These are phyloP conservation scores for Protomyces lactucae-debilis DNA, from an alignment of 1,139 yeast genomes.

Conservation along the genomic window DNA sequence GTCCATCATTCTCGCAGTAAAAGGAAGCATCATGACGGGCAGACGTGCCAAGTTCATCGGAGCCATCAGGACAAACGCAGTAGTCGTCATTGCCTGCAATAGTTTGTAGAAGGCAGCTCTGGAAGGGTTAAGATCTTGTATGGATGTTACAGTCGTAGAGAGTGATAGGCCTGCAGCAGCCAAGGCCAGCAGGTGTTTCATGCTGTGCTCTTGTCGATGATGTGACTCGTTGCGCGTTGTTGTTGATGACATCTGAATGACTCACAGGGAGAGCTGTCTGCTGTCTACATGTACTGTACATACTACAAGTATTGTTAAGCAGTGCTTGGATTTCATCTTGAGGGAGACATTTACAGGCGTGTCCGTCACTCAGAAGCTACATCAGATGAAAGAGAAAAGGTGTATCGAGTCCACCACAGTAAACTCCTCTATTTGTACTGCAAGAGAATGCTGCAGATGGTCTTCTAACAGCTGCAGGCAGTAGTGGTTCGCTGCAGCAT, in stretches of 20 bases:
- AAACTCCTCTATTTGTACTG: too few species aligned
- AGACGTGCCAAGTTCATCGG: conserved; percentile 93
- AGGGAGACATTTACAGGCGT: too few species aligned
- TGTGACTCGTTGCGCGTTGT: not conserved
- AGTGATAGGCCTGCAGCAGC: not conserved
- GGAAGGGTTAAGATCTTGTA: conserved; percentile 11
- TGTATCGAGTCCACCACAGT: too few species aligned
- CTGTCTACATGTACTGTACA: too few species aligned
- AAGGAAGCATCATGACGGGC: conserved; percentile 64
- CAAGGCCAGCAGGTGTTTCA: not conserved
- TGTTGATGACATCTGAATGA: too few species aligned
- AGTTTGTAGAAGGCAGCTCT: conserved; percentile 6
- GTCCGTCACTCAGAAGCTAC: too few species aligned
- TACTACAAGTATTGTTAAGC: too few species aligned
- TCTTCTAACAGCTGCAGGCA: not conserved
- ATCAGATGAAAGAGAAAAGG: too few species aligned
- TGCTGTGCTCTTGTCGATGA: not conserved
- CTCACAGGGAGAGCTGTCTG: too few species aligned
- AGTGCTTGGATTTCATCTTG: too few species aligned
- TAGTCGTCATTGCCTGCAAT: conserved; percentile 51
- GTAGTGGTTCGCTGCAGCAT: conserved; percentile 22
- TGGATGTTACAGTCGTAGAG: not conserved
- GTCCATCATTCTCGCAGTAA: conserved; percentile 76
- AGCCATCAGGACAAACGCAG: conserved; percentile 97
- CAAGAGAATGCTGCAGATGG: too few species aligned